phyloP scores from a whole-genome alignment of 495 filamentous ascomycete species.

The Baudoinia panamericana region DNA sequence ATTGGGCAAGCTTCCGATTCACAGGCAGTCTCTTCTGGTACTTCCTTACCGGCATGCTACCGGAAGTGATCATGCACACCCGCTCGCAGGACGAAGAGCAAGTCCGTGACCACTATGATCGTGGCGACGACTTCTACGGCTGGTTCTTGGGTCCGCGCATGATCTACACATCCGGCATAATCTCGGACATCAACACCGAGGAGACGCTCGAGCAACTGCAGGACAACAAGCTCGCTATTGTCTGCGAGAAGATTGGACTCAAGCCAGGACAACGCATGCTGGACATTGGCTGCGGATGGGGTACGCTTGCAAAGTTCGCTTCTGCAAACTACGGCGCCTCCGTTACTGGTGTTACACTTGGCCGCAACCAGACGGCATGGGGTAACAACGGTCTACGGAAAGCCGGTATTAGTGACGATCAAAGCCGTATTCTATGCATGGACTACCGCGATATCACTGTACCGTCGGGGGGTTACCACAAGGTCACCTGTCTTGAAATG shows the following conservation, averaged over 20 bases:
- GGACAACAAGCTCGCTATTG: slow-evolving; percentile 76
- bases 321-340: slow-evolving; percentile 64
- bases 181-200: slow-evolving; percentile 60
- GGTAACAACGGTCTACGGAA: slow-evolving; percentile 61
- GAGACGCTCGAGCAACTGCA: slow-evolving; percentile 75
- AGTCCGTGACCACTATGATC: slow-evolving; percentile 76
- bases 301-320: slow-evolving; percentile 69
- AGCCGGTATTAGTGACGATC: slow-evolving; percentile 52
- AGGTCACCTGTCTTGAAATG: slow-evolving; percentile 86
- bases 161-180: slow-evolving; percentile 79
- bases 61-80: slow-evolving; percentile 68
- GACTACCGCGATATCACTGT: slow-evolving; percentile 74
- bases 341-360: slow-evolving; percentile 68
- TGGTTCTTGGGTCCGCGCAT: slow-evolving; percentile 86
- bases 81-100: slow-evolving; percentile 76
- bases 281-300: slow-evolving; percentile 82
- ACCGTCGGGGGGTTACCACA: slow-evolving; percentile 53
- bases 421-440: slow-evolving; percentile 66
- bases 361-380: slow-evolving; percentile 74
- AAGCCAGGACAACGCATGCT: slow-evolving; percentile 58
- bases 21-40: slow-evolving; percentile 55
- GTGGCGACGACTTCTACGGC: slow-evolving; percentile 77
- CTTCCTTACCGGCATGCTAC: slow-evolving; percentile 58
- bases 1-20: slow-evolving; percentile 77
- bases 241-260: slow-evolving; percentile 74